Base-by-base conservation (phyloP, 2,329 filamentous ascomycete species). In the Tolypocladium tropicale region DNA sequence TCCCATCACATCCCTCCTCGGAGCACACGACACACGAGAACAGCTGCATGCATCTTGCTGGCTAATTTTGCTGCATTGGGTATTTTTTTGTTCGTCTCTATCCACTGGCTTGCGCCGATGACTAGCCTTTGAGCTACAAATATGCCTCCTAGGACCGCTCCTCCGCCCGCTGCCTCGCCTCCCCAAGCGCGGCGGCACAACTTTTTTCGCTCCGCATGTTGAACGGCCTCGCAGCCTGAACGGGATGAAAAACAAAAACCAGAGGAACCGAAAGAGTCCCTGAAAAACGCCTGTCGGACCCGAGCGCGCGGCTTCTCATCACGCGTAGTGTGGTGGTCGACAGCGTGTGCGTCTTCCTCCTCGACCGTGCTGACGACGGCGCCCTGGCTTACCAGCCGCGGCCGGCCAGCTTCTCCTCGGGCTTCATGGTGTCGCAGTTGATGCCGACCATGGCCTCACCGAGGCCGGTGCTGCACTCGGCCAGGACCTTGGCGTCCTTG, bases 371-470 rank as follows among this genome's bases (percentile, higher is more conserved):
- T n/a, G n/a, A n/a, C n/a, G n/a, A n/a, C n/a, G n/a, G n/a, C n/a
- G n/a, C n/a, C n/a, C n/a, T n/a, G n/a, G 11, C 14, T 62, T 82
- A 96, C 90, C 90, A 96, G 11, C 93, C 93, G 58, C 93, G 79
- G 58, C 84, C 85, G 33, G 92, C 88, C 73, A 96, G 76, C 81
- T 89, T 95, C 73, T 96, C 87, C 57, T 80, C 80, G 55, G 89
- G 82, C 59, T 79, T 78, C 86, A 97, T 87, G 63, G 79, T 82
- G 59, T 83, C 82, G 62, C 89, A 89, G 74, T 93, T 96, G 68
- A 97, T 90, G 30, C 94, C 94, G 12, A 96, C 92, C 90, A 97
- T 99, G 39, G 94, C 91, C 81, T 96, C 92, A n/a, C 94, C 94
- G 32, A 97, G 76, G 56, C 92, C 90, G 68, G 86, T 84, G 74